A percentile compares a stretch with the other conserved stretches of the same genome.
Conservation (phyloP, 2,329 filamentous ascomycete genomes). For the Neonectria coccinea region DNA sequence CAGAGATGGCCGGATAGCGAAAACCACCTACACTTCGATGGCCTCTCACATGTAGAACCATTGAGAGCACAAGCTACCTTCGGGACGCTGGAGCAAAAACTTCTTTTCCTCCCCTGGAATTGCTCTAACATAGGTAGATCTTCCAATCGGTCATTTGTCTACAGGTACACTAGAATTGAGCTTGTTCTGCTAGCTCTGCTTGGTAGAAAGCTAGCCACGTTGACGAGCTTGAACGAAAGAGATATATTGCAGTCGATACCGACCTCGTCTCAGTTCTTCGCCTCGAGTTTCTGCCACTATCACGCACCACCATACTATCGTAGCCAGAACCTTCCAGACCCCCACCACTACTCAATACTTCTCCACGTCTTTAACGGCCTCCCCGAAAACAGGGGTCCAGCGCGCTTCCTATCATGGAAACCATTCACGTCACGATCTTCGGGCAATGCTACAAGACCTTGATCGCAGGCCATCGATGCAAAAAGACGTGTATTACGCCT, state of each 20-base stretch:
- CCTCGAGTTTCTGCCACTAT: neutral
- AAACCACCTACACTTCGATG: neutral
- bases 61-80: neutral
- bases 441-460: neutral
- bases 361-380: neutral
- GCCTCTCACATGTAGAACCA: slow-evolving; percentile 6
- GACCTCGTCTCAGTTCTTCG: neutral
- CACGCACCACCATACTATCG: neutral
- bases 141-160: neutral
- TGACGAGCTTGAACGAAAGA: neutral
- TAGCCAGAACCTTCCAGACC: neutral
- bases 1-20: neutral
- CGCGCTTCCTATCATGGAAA: neutral
- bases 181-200: neutral
- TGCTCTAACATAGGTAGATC: neutral
- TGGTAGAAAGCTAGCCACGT: neutral
- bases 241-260: neutral
- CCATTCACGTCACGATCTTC: neutral
- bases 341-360: neutral
- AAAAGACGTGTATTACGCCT: neutral
- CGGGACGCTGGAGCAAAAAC: neutral
- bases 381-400: neutral
- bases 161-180: neutral
- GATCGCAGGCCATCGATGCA: slow-evolving; percentile 10
- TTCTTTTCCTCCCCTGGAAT: neutral